Base-by-base conservation (phyloP, 352 stramenopile genomes). In the Globisporangium recalcitrans region DNA sequence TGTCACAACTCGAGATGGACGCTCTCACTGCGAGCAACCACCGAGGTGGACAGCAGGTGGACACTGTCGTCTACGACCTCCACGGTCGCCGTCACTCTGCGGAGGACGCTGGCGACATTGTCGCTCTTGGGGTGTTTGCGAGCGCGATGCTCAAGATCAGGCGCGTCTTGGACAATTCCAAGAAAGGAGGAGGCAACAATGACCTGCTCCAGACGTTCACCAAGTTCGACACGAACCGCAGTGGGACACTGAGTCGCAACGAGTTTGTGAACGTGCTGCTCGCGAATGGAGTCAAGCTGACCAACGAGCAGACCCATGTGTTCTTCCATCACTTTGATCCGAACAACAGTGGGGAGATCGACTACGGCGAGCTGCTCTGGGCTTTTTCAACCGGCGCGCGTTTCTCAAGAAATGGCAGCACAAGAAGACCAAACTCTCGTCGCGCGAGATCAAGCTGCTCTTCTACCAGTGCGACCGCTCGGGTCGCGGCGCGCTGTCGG, bases 331-430 rank as follows among this genome's bases (percentile, higher is more conserved):
- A 75, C 13, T 87, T 89, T 58, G 77, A 87, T 34, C 47, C 64
- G 9, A 74, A 82, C 56, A 6, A 58, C n/a, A 87, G 68, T 44
- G 77, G 76, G 0, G 73, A 71, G 10, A 72, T 90, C 49, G 70
- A 85, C 67, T 89, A 88, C 52, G 68, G 56, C 3, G 77, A 88
- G 57, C 60, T 91, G 31, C 64, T 91, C 1, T 88, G 78, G 80
- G 71, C 11, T 84, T 87, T 59, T 87, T 90, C 65, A 79, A 88
- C 34, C 70, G 68, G 7, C 62, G 72, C n/a, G 68, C 70, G 19
- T 90, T 90, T 51, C 48, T 85, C 3, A 88, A 88, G 51, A 65
- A 71, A 34, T 91, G 82, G 82, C 38, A 68, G 21, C 62, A 71
- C 19, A 65, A 70, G 22, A 83, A 79, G 22, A 76, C 65, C 16